Conservation (phyloP, 106 monocot genomes). For the Platanthera zijinensis region DNA sequence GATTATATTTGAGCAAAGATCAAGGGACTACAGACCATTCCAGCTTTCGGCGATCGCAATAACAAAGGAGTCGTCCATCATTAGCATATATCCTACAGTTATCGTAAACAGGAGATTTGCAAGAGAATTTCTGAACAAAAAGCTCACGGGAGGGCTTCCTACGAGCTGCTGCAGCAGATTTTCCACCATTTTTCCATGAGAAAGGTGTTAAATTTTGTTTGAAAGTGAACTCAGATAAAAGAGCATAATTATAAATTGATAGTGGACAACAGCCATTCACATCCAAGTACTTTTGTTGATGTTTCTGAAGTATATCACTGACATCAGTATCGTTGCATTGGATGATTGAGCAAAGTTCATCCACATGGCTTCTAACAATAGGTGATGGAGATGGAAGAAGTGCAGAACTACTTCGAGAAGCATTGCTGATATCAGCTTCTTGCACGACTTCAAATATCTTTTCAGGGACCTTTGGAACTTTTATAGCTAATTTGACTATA, state of each 20-base stretch:
- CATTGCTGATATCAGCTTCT: constrained; percentile 38
- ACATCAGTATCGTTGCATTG: constrained; percentile 33
- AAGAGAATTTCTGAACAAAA: constrained; percentile 92
- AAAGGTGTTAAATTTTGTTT: constrained; percentile 32
- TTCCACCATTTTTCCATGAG: constrained; percentile 43
- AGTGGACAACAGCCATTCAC: constrained; percentile 39
- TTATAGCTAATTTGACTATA: constrained; percentile 47
- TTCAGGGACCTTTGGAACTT: constrained; percentile 38
- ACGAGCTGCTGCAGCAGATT: constrained; percentile 16
- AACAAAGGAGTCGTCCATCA: constrained; percentile 94
- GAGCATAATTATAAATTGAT: constrained; percentile 70
- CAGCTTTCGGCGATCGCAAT: constrained; percentile 90
- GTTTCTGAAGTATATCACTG: constrained; percentile 48
- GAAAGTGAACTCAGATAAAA: constrained; percentile 53
- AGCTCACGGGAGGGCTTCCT: constrained; percentile 70
- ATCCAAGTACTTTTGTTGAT: constrained; percentile 39
- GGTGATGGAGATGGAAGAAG: constrained; percentile 40
- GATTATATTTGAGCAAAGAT: not conserved
- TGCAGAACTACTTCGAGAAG: constrained; percentile 15
- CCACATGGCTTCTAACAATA: constrained; percentile 49
- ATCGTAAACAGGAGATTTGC: constrained; percentile 95
- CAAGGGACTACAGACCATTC: constrained; percentile 57
- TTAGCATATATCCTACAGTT: constrained; percentile 92
- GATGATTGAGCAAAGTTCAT: constrained; percentile 56
- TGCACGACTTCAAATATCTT: constrained; percentile 41